phyloP scores from a whole-genome alignment of 345 rosid species.

The Syzygium aromaticum region DNA sequence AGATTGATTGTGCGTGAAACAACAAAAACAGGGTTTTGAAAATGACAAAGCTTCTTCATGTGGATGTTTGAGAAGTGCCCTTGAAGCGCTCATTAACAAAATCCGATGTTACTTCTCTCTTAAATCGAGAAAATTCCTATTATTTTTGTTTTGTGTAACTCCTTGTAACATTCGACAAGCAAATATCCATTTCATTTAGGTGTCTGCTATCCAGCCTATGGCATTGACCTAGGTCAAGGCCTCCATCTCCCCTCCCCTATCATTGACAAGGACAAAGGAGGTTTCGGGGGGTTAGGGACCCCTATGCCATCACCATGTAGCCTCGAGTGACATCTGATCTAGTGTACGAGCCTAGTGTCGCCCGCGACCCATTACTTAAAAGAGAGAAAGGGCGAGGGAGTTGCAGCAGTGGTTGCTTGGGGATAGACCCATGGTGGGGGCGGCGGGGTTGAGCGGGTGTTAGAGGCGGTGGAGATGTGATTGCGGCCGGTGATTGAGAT shows the following conservation, averaged over 20 bases:
- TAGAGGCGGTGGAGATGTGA: background rate
- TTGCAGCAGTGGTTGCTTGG: background rate
- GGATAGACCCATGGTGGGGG: background rate
- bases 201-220: background rate
- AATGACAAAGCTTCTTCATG: background rate
- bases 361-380: background rate
- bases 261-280: background rate
- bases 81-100: background rate
- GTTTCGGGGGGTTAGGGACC: background rate
- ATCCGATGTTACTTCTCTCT: background rate
- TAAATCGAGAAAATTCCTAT: background rate
- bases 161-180: background rate
- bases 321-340: background rate
- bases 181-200: background rate
- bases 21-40: background rate
- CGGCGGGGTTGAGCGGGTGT: background rate
- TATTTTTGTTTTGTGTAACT: no score
- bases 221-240: background rate
- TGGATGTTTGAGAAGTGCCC: background rate
- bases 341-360: background rate
- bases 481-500: background rate
- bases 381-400: background rate
- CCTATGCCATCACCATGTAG: fast-evolving
- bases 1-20: background rate
- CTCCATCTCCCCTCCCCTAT: background rate